phyloP scores from a whole-genome alignment of 768 basidiomycete genomes.

The Neoboletus brunneissimus region DNA sequence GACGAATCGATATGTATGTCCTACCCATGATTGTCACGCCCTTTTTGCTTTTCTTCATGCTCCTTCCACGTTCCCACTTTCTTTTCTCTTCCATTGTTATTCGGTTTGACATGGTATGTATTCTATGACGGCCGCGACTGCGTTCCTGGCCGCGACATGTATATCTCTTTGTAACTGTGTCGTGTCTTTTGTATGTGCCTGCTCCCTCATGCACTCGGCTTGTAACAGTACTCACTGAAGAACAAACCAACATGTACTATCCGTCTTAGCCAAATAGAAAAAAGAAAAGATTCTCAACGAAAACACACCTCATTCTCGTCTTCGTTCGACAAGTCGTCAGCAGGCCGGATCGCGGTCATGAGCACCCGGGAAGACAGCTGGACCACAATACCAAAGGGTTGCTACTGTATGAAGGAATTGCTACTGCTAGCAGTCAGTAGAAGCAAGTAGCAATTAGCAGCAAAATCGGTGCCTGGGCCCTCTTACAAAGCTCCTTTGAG shows the following conservation, averaged over 20 bases:
- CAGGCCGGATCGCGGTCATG: too few species aligned
- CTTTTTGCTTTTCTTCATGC: not conserved
- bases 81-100: not conserved
- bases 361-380: too few species aligned
- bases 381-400: too few species aligned
- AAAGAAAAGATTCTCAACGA: too few species aligned
- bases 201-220: not conserved
- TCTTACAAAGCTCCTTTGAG: too few species aligned
- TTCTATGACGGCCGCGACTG: not conserved
- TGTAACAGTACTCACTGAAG: not conserved
- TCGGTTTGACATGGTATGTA: constrained; percentile 4
- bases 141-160: not conserved
- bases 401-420: too few species aligned
- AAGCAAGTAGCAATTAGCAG: too few species aligned
- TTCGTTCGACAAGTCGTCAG: too few species aligned
- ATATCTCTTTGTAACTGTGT: not conserved
- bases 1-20: not conserved
- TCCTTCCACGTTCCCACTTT: too few species aligned
- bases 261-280: not conserved
- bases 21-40: not conserved
- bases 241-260: not conserved
- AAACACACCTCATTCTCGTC: not conserved
- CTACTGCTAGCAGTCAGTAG: too few species aligned
- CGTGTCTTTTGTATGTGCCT: not conserved
- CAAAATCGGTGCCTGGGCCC: too few species aligned